Evolutionary conservation across 2,329 filamentous ascomycete species (phyloP), one percentile per base, ranked within the genome.

Genomic region (Phaeosphaeria sp.): DNA sequence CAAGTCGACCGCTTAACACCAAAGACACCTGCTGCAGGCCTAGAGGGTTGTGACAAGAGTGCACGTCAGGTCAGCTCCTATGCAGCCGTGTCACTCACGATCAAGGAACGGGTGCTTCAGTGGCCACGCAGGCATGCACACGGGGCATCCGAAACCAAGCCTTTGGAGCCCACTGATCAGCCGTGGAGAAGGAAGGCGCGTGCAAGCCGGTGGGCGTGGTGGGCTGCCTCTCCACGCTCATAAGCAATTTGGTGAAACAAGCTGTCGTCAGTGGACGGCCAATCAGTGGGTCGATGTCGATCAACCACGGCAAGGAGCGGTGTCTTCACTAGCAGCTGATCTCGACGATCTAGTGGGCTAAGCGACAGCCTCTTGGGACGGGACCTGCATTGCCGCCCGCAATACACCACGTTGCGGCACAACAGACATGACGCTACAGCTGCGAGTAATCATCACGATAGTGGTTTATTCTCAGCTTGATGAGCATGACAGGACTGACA

Each of bases 401-500:
- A n/a, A 60, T 44, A 43, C 33, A 42, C 56, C 61, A 63, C 56
- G 58, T 48, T 64, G 67, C 65, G 64, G 67, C 65, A 30, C 30
- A 7, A 55, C 63, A 50, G 42, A 47, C 21, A 54, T 50, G 49
- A 49, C 39, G 55, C 50, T 40, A 47, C 59, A 43, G 54, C 53
- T 55, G 63, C 63, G 61, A 60, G 46, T 36, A 49, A 44, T n/a
- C 5, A 33, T n/a, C 8, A 24, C 27, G 27, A 44, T 40, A 21
- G 24, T 40, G 25, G 4, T 25, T 24, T 24, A 24, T 48, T 39
- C 39, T 33, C 13, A n/a, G 21, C 51, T 22, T 33, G 22, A 25
- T 51, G 27, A 51, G 25, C 42, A 42, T 51, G 36, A 51, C 18
- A 46, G 27, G 11, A 48, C 8, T 25, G 44, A 46, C 42, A 45